Base-by-base conservation (phyloP, 257 asterid species). In the Paraleonurus japonicus region DNA sequence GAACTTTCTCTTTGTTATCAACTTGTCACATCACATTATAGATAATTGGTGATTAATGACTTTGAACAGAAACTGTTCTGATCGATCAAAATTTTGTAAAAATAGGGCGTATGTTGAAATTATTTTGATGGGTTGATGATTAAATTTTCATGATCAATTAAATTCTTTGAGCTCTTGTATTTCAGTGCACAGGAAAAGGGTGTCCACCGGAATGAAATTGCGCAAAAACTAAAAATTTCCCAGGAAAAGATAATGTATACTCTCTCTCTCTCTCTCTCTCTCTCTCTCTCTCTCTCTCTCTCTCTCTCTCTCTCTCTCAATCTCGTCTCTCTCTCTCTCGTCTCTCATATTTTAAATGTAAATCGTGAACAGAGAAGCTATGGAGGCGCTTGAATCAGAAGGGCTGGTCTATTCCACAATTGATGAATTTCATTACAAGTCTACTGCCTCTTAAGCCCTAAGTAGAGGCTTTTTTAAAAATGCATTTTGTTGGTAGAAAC, bases 351-450 rank as follows among this genome's bases (percentile, higher is more conserved):
- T 26, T 60, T n/a, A 26, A 1, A 60, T 16, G 12, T 15, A 58
- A 32, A 22, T 54, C 39, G 2, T 15, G 45, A 61, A 78, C 86
- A 90, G 97, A 76, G 89, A 86, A 85, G 81, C 82, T 0, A 79
- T 90, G 72, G 84, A 79, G 77, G 27, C 83, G 63, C 91, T 90
- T 43, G 91, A 82, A 78, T 70, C 85, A 4, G 96, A 90, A 79
- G 97, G 98, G 53, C 51, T 85, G 80, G 79, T 88, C 57, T 94
- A 90, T 73, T 85, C 96, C 15, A 86, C 96, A 24, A 84, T 94
- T 15, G 97, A 94, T 70, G 98, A 94, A 48, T 81, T 77, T 57
- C 96, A 86, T 83, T 93, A 71, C 86, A 93, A 93, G 89, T 78
- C 93, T 51, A 81, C 89, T 2, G 73, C 85, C 22, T 6, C 76